Evolutionary conservation across 495 filamentous ascomycete species (phyloP), one percentile per base, ranked within the genome.

Genomic region (Penicillium samsonianum): DNA sequence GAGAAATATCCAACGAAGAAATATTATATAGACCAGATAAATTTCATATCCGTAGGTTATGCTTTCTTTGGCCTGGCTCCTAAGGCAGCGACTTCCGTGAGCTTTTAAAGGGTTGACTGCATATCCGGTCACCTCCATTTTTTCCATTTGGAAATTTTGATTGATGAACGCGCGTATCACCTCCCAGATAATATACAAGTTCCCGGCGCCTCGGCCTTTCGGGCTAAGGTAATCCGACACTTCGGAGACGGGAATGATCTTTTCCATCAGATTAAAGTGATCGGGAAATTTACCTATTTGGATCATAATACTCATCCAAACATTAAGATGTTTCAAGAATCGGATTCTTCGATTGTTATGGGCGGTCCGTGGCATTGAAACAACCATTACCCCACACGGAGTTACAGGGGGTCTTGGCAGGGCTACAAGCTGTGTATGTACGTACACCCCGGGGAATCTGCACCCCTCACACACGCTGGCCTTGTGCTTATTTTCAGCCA

Each of bases 331-430:
- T 53, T 2, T 42, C 50, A 43, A 14, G 8, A 6, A 17, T 35
- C 30, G 3, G 10, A 23, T 17, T 37, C 4, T 3, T 30, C 4
- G 6, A 37, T 12, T 25, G 14, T 26, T 43, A 23, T 26, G 22
- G 30, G 14, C 19, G 30, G 19, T 23, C 31, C 30, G 16, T 33
- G 42, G 2, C 2, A 17, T 55, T 55, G 60, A 63, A 63, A 63
- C 60, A 50, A n/a, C 20, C 56, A 28, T 55, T 14, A 25, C 53
- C 53, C 48, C 61, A 60, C 57, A 50, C 40, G 43, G 57, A 60
- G 60, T 57, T 54, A 19, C 20, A 57, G 43, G 61, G 46, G 47
- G 17, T 44, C 57, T 60, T 57, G 57, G 57, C 57, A 63, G 46
- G 22, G 23, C 45, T 22, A 30, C 19, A 8, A 42, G n/a, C 16